Evolutionary conservation across 2,329 filamentous ascomycete genomes (phyloP), one percentile per base, ranked within the genome.

Genomic region (Colletotrichum liaoningense): DNA sequence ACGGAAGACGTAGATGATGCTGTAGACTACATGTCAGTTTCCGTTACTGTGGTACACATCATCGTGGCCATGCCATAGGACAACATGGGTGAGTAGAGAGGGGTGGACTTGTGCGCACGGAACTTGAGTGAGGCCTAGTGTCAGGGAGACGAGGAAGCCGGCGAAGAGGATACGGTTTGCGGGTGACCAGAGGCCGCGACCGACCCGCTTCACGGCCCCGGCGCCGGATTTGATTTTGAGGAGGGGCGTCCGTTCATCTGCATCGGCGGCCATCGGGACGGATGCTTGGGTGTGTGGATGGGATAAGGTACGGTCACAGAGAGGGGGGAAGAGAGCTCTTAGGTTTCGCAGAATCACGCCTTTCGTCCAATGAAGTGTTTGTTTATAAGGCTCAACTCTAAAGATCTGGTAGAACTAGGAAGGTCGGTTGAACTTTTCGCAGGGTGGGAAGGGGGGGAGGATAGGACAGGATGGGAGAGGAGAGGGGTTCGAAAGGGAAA

Each of bases 1-100:
- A 70, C 91, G 90, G 77, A 94, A 93, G 28, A 92, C 90, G 80
- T 92, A 93, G 58, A 93, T 82, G 5, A 88, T 81, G 4, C 86
- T 85, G 66, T 12, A 8, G 3, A 28, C 14, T 26, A 22, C 42
- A 49, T 49, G 65, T 72, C 52, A 73, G 38, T 70, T 65, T 56
- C 71, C 28, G 38, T 22, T n/a, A 9, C 19, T 22, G n/a, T 49
- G 16, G 38, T 19, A 19, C 38, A 42, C 38, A 42, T 16, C 38
- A 16, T 35, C 33, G 33, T 12, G 8, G 11, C 38, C 38, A 19
- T 42, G 9, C 16, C 38, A 14, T 42, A 19, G 38, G 19, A 42
- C 38, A 42, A 19, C 38, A 42, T 14, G 38, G 38, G 9, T 49
- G 42, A 9, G 42, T 1, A 11, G 42, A 49, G 42, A 49, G 42